These are phyloP conservation scores for Diplogelasinospora grovesii DNA, from an alignment of 495 filamentous ascomycete genomes.

Conservation along the genomic window DNA sequence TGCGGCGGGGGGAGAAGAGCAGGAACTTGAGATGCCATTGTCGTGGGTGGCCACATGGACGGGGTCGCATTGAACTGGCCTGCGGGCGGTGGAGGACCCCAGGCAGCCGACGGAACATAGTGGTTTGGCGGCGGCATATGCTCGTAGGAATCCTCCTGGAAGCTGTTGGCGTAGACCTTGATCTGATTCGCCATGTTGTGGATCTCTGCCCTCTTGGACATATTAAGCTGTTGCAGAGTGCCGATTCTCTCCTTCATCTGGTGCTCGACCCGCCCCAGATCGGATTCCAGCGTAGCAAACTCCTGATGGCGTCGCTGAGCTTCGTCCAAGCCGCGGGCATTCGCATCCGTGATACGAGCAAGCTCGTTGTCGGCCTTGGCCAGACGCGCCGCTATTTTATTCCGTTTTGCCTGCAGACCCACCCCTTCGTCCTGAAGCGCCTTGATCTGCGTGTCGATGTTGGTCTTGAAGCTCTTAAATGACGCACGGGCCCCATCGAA, in stretches of 20 bases:
- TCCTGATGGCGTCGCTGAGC: constrained; percentile 64
- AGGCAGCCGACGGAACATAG: constrained; percentile 17
- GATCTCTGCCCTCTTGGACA: constrained; percentile 36
- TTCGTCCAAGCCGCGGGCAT: constrained; percentile 67
- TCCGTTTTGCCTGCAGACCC: constrained; percentile 63
- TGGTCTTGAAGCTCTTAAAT: constrained; percentile 54
- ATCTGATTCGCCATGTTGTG: constrained; percentile 33
- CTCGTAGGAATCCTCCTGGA: constrained; percentile 26
- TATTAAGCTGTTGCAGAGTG: constrained; percentile 27
- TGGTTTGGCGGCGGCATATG: constrained; percentile 12
- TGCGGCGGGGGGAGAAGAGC: constrained; percentile 17
- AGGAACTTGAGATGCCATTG: constrained; percentile 13
- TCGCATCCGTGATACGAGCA: constrained; percentile 69
- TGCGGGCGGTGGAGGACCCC: constrained; percentile 12
- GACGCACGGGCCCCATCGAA: constrained; percentile 55
- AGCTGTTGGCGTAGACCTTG: constrained; percentile 33
- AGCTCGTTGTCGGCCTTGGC: constrained; percentile 72
- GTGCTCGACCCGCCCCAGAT: constrained; percentile 53
- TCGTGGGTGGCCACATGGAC: constrained; percentile 21
- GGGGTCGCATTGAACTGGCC: constrained; percentile 13
- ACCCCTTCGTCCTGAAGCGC: constrained; percentile 59
- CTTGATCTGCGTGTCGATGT: constrained; percentile 57
- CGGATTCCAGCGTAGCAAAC: constrained; percentile 57
- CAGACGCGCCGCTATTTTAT: constrained; percentile 69
- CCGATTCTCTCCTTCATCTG: constrained; percentile 32